phyloP scores from a whole-genome alignment of 345 rosid species.

The Cardamine chenopodiifolia region DNA sequence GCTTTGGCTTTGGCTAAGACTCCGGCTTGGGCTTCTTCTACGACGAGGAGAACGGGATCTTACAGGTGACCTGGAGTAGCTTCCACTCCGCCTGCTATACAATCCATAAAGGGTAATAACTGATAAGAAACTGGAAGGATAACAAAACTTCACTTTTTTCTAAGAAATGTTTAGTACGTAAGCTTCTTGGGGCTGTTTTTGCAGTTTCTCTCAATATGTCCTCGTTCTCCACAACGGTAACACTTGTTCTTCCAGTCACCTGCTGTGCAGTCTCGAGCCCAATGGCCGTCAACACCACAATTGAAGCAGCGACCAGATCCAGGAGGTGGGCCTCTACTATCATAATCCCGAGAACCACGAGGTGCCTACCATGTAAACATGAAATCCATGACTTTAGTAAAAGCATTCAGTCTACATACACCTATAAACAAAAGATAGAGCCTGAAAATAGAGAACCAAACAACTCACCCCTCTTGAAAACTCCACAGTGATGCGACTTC shows the following conservation, averaged over 20 bases:
- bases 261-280: constrained; percentile 97
- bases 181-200: constrained; percentile 74
- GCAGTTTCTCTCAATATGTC: constrained; percentile 92
- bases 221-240: constrained; percentile 94
- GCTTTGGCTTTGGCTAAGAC: constrained; percentile 84
- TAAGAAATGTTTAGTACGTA: constrained; percentile 16
- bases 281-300: constrained; percentile 94
- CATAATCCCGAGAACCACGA: constrained; percentile 69
- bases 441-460: constrained; percentile 5
- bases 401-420: neutral
- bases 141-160: neutral
- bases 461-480: constrained; percentile 78
- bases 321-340: constrained; percentile 91
- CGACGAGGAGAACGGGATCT: constrained; percentile 64
- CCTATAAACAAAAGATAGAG: neutral
- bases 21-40: constrained; percentile 75
- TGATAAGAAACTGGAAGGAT: constrained; percentile 11
- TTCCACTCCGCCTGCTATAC: constrained; percentile 52
- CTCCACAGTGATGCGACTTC: constrained; percentile 90
- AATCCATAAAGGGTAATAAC: neutral
- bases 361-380: constrained; percentile 56
- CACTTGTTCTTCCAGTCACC: constrained; percentile 98
- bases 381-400: neutral
- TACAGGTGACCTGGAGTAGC: constrained; percentile 73
- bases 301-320: constrained; percentile 93